Conservation (phyloP, 352 stramenopile species). For the Aphanomyces astaci region DNA sequence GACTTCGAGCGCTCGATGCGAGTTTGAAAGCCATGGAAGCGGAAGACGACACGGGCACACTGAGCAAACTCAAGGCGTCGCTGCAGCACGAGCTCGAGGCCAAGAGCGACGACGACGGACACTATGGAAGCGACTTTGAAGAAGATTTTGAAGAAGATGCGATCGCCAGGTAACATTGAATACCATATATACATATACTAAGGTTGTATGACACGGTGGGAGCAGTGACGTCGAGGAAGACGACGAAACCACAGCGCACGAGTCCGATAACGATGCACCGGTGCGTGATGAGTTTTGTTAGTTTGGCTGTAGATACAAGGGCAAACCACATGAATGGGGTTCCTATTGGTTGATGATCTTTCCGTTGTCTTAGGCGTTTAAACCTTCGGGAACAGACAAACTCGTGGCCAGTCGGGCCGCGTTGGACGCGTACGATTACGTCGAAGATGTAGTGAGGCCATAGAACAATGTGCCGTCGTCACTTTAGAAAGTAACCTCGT, state of each 20-base stretch:
- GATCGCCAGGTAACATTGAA: conserved; percentile 45
- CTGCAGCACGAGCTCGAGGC: conserved; percentile 44
- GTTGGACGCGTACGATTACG: conserved; percentile 81
- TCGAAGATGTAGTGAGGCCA: conserved; percentile 50
- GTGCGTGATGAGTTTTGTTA: too few relatives aligned
- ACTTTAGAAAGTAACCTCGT: too few relatives aligned
- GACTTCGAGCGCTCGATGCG: conserved; percentile 56
- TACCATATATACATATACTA: too few relatives aligned
- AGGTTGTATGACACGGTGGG: neutral
- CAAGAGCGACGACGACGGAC: conserved; percentile 37
- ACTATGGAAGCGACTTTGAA: conserved; percentile 80
- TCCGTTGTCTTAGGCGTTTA: neutral
- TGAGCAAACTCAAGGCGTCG: conserved; percentile 68
- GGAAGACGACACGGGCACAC: conserved; percentile 65
- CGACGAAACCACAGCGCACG: conserved; percentile 25
- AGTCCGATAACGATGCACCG: neutral
- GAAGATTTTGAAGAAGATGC: conserved; percentile 50
- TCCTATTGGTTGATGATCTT: too few relatives aligned
- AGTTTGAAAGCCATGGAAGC: conserved; percentile 80
- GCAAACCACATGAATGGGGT: too few relatives aligned
- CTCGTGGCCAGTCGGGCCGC: conserved; percentile 48
- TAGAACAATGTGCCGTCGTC: too few relatives aligned
- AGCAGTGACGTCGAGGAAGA: conserved; percentile 52
- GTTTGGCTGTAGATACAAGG: too few relatives aligned
- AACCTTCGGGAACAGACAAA: conserved; percentile 28